Evolutionary conservation across 306 rosid species (phyloP).

Genomic region (Alnus rubra): DNA sequence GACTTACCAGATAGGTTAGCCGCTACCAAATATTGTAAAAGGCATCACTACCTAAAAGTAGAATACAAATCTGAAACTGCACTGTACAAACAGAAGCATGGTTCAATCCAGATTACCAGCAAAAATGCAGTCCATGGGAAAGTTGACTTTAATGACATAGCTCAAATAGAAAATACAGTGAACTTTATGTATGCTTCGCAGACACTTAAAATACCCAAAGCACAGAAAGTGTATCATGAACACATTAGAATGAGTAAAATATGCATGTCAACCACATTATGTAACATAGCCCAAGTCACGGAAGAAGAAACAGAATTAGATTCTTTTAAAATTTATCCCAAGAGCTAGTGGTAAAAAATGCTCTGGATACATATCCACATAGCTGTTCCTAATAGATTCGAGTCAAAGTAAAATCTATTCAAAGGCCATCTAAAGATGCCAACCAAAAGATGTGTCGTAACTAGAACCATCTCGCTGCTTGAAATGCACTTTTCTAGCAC

Average conservation of each 20-base stretch:
- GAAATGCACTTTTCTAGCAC: neutral
- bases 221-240: neutral
- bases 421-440: neutral
- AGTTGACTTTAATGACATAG: neutral
- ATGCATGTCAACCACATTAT: neutral
- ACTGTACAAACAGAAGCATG: neutral
- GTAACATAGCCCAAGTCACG: neutral
- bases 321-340: too few species aligned
- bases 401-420: neutral
- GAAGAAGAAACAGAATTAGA: slow-evolving; percentile 5
- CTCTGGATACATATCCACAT: neutral
- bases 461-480: neutral
- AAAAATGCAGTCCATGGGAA: neutral
- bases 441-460: neutral
- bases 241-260: neutral
- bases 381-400: neutral
- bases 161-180: neutral
- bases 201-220: neutral
- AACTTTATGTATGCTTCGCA: neutral
- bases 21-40: neutral
- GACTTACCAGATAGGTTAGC: neutral
- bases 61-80: neutral
- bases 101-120: neutral
- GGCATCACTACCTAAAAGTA: neutral
- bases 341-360: neutral